Base-by-base conservation (phyloP, 2,329 filamentous ascomycete species). In the Paraphoma chrysanthemicola region DNA sequence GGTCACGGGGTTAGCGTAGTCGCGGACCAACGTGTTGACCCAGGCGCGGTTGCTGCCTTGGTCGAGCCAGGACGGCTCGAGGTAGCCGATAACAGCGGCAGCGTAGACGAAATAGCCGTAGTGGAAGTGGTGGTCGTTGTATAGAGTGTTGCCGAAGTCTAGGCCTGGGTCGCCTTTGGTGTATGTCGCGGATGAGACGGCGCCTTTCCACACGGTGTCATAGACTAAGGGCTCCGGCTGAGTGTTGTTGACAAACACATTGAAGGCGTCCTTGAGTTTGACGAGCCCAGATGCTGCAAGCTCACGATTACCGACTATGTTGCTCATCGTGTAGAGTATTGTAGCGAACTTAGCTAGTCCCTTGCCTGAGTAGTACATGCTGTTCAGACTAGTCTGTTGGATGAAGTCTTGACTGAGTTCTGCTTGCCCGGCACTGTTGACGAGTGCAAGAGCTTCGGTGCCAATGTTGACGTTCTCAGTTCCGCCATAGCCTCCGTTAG, bases 141-240 rank as follows among this genome's bases (percentile, higher is more conserved):
- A 94, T 69, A 88, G 88, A 0, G 89, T 91, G 77, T 97, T 97
- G 62, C 95, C 95, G 77, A 97, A 99, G 73, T 99, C 95, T 0
- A 83, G 83, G 1, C 51, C 51, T 2, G 51, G 36, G 11, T 48
- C 44, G 30, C 36, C 63, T 38, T 59, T 50, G 14, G 57, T 91
- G 1, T 70, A 70, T 2, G 87, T 86, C 5, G 90, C 91, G 7
- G 88, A 88, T 0, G 92, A 95, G 1, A 96, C 91, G 3, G 96
- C 79, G 1, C 93, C 93, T 61, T 90, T 91, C 93, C 93, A 97
- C 10, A 82, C 79, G 7, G 73, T 77, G 56, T 86, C 84, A 60
- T 86, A 86, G 3, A 83, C 78, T 2, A 89, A 77, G 0, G 86
- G 86, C 52, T 79, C 89, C 42, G 62, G 62, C 60, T 78, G 77